These are phyloP conservation scores for Globisporangium perplexum DNA, from an alignment of 352 stramenopile species.

Conservation along the genomic window DNA sequence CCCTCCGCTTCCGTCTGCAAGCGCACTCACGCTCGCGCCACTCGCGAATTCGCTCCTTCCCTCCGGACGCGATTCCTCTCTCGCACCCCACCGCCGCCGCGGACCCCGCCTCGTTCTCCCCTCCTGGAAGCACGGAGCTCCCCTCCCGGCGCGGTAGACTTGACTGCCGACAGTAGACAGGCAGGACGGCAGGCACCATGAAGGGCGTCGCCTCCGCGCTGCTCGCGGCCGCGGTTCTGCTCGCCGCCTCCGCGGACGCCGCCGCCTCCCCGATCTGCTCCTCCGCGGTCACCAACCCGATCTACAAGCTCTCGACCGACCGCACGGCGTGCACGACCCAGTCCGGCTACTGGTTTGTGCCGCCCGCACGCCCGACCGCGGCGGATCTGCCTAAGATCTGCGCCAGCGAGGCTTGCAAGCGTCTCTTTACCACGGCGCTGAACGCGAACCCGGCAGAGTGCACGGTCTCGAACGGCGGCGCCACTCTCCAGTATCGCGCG, in stretches of 20 bases:
- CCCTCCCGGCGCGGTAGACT: neutral
- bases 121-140: neutral
- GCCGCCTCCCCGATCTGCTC: neutral
- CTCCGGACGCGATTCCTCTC: neutral
- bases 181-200: neutral
- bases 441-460: constrained; percentile 1
- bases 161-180: too few relatives aligned
- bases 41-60: neutral
- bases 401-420: constrained; percentile 1
- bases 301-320: constrained; percentile 5
- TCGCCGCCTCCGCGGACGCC: neutral
- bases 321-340: constrained; percentile 5
- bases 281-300: neutral
- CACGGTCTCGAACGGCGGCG: neutral
- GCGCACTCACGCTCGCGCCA: neutral
- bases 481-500: neutral
- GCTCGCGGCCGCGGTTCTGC: neutral
- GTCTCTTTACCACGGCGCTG: neutral
- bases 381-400: constrained; percentile 8
- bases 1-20: neutral
- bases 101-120: neutral
- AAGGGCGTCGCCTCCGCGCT: neutral
- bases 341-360: constrained; percentile 8
- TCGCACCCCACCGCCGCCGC: too few relatives aligned
- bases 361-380: neutral